A percentile compares a stretch with the other conserved stretches of the same genome.
Evolutionary conservation across 164 flowering plant species (phyloP).

Genomic region (Aristolochia fimbriata): DNA sequence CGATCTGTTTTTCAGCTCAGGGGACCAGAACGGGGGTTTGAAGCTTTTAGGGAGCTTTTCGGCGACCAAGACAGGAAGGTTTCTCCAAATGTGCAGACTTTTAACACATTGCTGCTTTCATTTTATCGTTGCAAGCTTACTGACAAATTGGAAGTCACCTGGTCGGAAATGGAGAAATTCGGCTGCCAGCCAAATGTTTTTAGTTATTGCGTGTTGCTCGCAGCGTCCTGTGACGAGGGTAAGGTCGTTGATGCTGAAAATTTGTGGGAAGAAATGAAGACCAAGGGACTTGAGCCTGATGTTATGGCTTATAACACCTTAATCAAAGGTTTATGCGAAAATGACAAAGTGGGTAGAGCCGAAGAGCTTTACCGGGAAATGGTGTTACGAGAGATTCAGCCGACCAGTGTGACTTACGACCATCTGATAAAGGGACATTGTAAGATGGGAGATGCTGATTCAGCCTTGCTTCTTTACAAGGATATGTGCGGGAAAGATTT

Average conservation of each 20-base stretch:
- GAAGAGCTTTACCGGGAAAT: slow-evolving; percentile 56
- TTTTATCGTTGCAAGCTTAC: slow-evolving; percentile 38
- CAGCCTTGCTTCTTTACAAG: slow-evolving; percentile 43
- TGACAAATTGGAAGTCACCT: slow-evolving; percentile 40
- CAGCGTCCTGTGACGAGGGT: slow-evolving; percentile 43
- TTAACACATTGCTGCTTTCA: slow-evolving; percentile 47
- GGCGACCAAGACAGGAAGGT: slow-evolving; percentile 11
- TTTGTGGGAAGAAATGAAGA: slow-evolving; percentile 58
- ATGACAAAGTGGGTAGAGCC: slow-evolving; percentile 38
- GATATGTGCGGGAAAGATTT: slow-evolving; percentile 52
- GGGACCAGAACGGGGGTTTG: slow-evolving; percentile 38
- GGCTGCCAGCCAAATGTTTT: slow-evolving; percentile 36
- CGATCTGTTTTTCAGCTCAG: slow-evolving; percentile 23
- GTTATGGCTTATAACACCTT: slow-evolving; percentile 57
- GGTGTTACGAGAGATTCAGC: slow-evolving; percentile 40
- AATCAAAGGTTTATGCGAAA: slow-evolving; percentile 52
- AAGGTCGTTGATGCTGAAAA: slow-evolving; percentile 42
- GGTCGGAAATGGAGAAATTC: slow-evolving; percentile 40
- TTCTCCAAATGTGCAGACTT: slow-evolving; percentile 52
- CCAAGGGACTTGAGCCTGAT: slow-evolving; percentile 40
- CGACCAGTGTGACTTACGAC: slow-evolving; percentile 50
- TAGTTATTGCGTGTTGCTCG: slow-evolving; percentile 58
- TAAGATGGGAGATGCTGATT: slow-evolving; percentile 37
- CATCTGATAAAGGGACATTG: slow-evolving; percentile 68
- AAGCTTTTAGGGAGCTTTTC: slow-evolving; percentile 41